phyloP scores from a whole-genome alignment of 768 basidiomycete species.

The Scleroderma bovista region DNA sequence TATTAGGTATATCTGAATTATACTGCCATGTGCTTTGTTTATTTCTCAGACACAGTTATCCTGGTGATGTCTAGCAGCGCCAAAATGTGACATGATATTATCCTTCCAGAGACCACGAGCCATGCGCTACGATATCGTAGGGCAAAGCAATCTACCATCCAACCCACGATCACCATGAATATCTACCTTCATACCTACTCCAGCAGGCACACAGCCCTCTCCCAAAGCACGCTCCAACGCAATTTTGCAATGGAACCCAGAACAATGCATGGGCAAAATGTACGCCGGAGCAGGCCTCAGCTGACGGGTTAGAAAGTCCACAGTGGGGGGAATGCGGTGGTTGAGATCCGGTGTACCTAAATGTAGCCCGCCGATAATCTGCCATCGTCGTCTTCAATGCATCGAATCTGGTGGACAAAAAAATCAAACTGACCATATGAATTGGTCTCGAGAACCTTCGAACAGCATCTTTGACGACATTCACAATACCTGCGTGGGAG shows the following conservation, averaged over 20 bases:
- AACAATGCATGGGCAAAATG: conserved; percentile 81
- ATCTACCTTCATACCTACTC: conserved; percentile 63
- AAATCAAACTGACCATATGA: conserved; percentile 52
- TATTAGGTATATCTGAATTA: neutral
- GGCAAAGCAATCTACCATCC: conserved; percentile 30
- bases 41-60: neutral
- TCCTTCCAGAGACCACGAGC: neutral
- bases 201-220: conserved; percentile 72
- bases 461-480: conserved; percentile 71
- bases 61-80: too few species aligned
- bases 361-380: conserved; percentile 81
- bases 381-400: neutral
- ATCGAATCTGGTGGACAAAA: neutral
- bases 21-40: neutral
- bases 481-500: conserved; percentile 81
- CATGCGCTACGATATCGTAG: conserved; percentile 9
- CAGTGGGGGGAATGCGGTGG: conserved; percentile 60
- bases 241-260: conserved; percentile 72
- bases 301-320: conserved; percentile 60
- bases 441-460: conserved; percentile 59
- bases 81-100: too few species aligned
- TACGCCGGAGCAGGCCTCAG: conserved; percentile 61
- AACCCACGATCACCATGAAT: conserved; percentile 42
- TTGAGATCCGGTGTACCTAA: conserved; percentile 67
- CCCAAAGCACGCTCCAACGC: conserved; percentile 66